Conservation (phyloP, 2,329 filamentous ascomycete genomes). For the Microsporum ferrugineum region DNA sequence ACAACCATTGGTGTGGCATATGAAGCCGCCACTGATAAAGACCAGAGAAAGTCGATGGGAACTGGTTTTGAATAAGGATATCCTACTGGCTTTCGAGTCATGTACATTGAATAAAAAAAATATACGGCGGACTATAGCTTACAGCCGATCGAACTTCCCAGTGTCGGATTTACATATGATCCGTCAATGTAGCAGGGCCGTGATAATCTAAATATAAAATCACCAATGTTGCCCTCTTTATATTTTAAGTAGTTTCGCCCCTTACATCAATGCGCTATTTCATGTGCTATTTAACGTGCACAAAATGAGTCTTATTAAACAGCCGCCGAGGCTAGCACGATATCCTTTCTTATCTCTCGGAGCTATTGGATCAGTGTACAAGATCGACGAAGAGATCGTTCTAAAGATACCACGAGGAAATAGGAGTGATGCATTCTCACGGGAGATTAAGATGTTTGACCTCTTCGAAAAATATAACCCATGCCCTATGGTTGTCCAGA, state of each 20-base stretch:
- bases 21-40: not conserved
- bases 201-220: too few relatives aligned
- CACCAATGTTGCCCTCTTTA: too few relatives aligned
- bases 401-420: not conserved
- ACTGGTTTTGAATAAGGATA: not conserved
- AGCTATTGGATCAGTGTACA: not conserved
- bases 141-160: too few relatives aligned
- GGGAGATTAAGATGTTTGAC: slow-evolving; percentile 9
- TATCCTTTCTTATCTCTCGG: not conserved
- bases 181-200: too few relatives aligned
- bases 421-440: not conserved
- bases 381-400: not conserved
- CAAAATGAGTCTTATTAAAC: not conserved
- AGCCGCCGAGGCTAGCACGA: not conserved
- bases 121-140: too few relatives aligned
- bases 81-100: not conserved
- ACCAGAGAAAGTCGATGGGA: not conserved
- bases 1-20: not conserved
- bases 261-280: not conserved
- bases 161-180: too few relatives aligned
- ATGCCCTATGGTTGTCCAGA: slow-evolving; percentile 10
- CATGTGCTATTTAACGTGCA: not conserved
- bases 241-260: not conserved
- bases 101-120: not conserved
- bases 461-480: slow-evolving; percentile 8